A percentile compares a stretch with the other conserved stretches of the same genome.
These are phyloP conservation scores for Phalaenopsis equestris DNA, from an alignment of 106 monocot genomes.

Conservation along the genomic window DNA sequence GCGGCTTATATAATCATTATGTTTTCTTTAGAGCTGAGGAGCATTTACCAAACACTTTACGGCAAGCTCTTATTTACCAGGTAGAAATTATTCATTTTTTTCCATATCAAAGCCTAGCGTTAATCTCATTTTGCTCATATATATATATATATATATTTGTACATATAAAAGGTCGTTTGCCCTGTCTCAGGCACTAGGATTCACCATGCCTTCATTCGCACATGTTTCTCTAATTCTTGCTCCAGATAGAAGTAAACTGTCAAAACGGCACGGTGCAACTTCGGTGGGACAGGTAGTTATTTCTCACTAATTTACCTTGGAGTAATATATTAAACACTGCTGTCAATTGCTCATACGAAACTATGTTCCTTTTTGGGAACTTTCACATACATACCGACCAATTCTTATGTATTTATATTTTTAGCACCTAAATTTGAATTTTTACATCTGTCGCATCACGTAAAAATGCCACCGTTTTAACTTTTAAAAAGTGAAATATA, in stretches of 20 bases:
- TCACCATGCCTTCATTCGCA: conserved; percentile 92
- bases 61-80: conserved; percentile 95
- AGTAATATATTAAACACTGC: background rate
- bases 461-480: too few relatives aligned
- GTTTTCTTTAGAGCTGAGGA: conserved; percentile 77
- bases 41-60: conserved; percentile 92
- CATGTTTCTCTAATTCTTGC: conserved; percentile 98
- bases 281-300: conserved; percentile 89
- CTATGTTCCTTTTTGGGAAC: background rate
- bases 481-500: too few relatives aligned
- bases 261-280: conserved; percentile 99
- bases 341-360: background rate
- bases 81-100: conserved; percentile 22
- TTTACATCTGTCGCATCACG: too few relatives aligned
- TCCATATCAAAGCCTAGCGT: background rate
- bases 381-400: too few relatives aligned
- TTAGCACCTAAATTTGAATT: too few relatives aligned
- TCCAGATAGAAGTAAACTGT: conserved; percentile 95
- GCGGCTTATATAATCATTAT: background rate
- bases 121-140: background rate
- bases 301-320: background rate
- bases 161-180: background rate
- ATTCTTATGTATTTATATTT: too few relatives aligned
- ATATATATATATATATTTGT: too few relatives aligned
- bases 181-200: conserved; percentile 68